Evolutionary conservation across 2,329 filamentous ascomycete genomes (phyloP), one percentile per base, ranked within the genome.

Genomic region (Dactylellina leptospora): DNA sequence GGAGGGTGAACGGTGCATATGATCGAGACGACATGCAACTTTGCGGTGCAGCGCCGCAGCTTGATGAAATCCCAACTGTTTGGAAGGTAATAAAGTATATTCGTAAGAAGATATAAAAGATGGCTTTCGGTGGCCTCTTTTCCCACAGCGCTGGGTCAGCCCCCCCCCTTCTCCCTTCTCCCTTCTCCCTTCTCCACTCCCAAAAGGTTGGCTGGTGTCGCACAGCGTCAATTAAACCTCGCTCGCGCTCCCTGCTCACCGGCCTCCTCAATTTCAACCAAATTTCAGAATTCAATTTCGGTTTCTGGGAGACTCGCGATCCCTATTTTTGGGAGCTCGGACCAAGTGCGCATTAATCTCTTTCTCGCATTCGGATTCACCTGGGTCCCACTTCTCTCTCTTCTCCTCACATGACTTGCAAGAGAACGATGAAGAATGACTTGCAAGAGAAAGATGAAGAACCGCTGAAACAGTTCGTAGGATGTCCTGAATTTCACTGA

Each of bases 241-340:
- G 27, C 42, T 59, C 53, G 40, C 33, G 36, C 30, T n/a, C 30
- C 36, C 13, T 40, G 51, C 58, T 42, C 33, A 42, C 59, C 64
- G 44, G 63, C 63, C 66, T 54, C 66, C 66, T 63, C 58, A 71
- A 71, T 63, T 71, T 71, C 53, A 40, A 54, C n/a, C n/a, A n/a
- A n/a, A n/a, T n/a, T n/a, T n/a, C n/a, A n/a, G n/a, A n/a, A n/a
- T n/a, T 61, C 50, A 42, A n/a, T 45, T 45, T 45, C 40, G 40
- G 28, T 11, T 40, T 40, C 18, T 40, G 11, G 13, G 28, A 38
- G 38, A n/a, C n/a, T n/a, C 54, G 27, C 8, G 23, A 20, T 36
- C 42, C 44, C 54, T 70, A 70, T 70, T 62, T 62, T 70, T 70
- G 62, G 64, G 48, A 38, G 30, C 48, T 28, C 56, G 36, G 51